phyloP scores from a whole-genome alignment of 345 rosid species.

The Combretum micranthum region DNA sequence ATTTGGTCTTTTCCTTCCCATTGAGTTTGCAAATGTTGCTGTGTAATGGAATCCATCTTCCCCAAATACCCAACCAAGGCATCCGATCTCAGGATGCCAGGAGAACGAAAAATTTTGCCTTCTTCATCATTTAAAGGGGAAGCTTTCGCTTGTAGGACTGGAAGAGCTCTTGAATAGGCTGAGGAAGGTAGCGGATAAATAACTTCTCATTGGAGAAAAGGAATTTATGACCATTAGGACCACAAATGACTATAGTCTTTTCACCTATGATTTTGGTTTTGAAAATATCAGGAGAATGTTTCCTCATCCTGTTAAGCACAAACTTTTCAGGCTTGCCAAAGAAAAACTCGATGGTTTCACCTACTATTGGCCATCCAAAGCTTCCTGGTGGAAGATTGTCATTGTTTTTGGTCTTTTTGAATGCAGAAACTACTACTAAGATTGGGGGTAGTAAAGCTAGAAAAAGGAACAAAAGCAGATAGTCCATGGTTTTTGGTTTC shows the following conservation, averaged over 20 bases:
- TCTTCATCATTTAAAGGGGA: conserved; percentile 14
- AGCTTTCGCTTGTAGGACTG: conserved; percentile 31
- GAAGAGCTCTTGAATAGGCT: conserved; percentile 40
- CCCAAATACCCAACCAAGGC: conserved; percentile 41
- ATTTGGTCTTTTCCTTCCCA: conserved; percentile 35
- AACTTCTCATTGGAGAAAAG: conserved; percentile 48
- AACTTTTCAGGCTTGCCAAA: conserved; percentile 47
- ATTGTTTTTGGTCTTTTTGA: background rate
- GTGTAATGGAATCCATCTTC: no score
- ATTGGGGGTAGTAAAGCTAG: background rate
- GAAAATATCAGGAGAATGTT: conserved; percentile 40
- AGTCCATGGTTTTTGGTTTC: background rate
- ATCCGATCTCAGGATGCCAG: conserved; percentile 42
- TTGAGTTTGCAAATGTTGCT: no score
- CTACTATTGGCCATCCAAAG: conserved; percentile 52
- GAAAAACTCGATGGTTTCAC: conserved; percentile 40
- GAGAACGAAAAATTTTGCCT: conserved; percentile 21
- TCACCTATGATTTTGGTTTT: conserved; percentile 51
- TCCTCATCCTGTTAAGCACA: conserved; percentile 37
- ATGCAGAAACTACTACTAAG: background rate
- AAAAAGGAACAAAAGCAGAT: conserved; percentile 4
- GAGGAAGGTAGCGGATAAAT: conserved; percentile 48
- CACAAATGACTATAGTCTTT: conserved; percentile 42
- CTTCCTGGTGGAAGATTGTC: conserved; percentile 52
- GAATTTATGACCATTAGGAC: conserved; percentile 50